Percentiles rank a stretch among this genome's conserved stretches.
These are phyloP conservation scores for Talinum fruticosum DNA, from an alignment of 148 eudicot genomes.

Conservation along the genomic window DNA sequence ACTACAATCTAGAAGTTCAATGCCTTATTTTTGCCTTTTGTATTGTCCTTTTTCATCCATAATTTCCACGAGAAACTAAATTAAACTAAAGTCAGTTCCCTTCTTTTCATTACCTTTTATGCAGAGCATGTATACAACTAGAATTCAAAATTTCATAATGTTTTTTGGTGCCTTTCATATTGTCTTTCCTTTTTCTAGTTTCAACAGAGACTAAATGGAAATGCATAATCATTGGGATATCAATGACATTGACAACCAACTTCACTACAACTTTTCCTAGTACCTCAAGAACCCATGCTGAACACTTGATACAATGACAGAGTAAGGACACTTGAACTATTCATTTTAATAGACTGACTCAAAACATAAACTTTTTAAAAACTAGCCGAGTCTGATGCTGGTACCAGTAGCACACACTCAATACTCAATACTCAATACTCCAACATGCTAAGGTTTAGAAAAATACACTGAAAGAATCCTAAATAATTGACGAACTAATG, in stretches of 20 bases:
- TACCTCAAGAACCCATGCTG: not conserved
- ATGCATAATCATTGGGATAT: not conserved
- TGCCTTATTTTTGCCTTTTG: not conserved
- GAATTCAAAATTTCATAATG: too few species aligned
- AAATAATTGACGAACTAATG: not conserved
- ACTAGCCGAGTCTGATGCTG: not conserved
- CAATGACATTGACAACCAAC: not conserved
- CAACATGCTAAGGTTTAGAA: not conserved
- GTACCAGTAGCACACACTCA: not conserved
- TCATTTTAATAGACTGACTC: too few species aligned
- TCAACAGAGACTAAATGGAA: not conserved
- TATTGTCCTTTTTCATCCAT: not conserved
- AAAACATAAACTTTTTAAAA: not conserved
- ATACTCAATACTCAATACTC: not conserved
- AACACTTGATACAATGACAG: not conserved
- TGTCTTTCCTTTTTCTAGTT: too few species aligned
- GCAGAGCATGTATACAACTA: too few species aligned
- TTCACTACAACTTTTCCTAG: not conserved
- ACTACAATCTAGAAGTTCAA: too few species aligned
- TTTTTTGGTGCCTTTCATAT: too few species aligned
- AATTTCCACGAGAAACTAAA: not conserved
- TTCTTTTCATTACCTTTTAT: too few species aligned
- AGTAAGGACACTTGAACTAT: not conserved
- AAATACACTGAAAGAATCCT: not conserved
- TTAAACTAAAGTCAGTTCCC: too few species aligned